Conservation (phyloP, 78 protist genomes). For the Dictyostelium firmibasis region DNA sequence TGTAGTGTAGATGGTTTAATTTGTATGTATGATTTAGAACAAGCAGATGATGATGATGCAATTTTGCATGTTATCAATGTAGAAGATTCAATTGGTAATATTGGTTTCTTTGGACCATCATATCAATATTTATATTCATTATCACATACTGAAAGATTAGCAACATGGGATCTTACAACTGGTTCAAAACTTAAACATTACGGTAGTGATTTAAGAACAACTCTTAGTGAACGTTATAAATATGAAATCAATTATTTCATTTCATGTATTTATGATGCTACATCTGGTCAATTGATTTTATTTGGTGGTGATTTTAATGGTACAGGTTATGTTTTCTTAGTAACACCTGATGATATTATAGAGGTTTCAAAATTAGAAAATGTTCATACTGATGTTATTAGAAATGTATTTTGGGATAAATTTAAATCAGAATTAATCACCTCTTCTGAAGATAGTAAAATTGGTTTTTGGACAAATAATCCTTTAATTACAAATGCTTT, state of each 20-base stretch:
- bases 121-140: slow-evolving; percentile 5
- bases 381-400: slow-evolving; percentile 40
- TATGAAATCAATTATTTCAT: slow-evolving; percentile 51
- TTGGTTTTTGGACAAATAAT: slow-evolving; percentile 52
- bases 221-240: slow-evolving; percentile 1
- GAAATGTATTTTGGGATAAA: slow-evolving; percentile 51
- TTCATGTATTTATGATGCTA: background rate
- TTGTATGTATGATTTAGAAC: slow-evolving; percentile 22
- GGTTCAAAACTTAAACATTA: background rate
- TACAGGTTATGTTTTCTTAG: background rate
- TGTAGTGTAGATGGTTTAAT: slow-evolving; percentile 68
- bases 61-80: slow-evolving; percentile 35
- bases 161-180: slow-evolving; percentile 15
- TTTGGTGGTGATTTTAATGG: slow-evolving; percentile 66
- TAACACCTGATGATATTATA: background rate
- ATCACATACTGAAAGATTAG: slow-evolving; percentile 29
- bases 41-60: slow-evolving; percentile 48
- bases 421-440: slow-evolving; percentile 33
- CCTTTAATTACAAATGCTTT: background rate
- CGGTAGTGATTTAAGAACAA: slow-evolving; percentile 27
- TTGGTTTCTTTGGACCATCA: slow-evolving; percentile 51
- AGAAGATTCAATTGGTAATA: slow-evolving; percentile 11
- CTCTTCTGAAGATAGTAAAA: slow-evolving; percentile 52
- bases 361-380: background rate
- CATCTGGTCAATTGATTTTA: background rate